These are phyloP conservation scores for Fomitiporia mediterranea DNA, from an alignment of 1,284 basidiomycete species.

Conservation along the genomic window DNA sequence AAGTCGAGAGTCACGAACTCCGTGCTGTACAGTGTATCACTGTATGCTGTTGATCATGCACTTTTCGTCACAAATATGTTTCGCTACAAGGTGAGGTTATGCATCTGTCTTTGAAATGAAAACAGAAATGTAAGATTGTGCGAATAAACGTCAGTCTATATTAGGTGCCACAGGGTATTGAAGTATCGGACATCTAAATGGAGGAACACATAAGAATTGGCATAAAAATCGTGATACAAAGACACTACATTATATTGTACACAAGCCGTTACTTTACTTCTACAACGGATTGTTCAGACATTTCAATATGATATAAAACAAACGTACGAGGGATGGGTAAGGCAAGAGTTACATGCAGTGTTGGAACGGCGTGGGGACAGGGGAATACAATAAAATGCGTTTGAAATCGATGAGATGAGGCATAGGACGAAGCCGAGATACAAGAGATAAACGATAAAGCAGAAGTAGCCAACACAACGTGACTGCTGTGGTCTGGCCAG, in stretches of 20 bases:
- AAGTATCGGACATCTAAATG: not conserved
- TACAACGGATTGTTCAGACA: not conserved
- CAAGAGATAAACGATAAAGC: not conserved
- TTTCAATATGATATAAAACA: not conserved
- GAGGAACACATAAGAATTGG: not conserved
- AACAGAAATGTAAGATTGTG: too few species aligned
- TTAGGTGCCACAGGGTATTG: too few species aligned
- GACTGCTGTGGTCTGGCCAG: not conserved
- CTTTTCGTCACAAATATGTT: too few species aligned
- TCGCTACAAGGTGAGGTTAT: too few species aligned
- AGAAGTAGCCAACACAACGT: not conserved
- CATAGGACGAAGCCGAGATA: not conserved
- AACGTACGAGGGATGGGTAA: not conserved
- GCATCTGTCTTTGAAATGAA: too few species aligned
- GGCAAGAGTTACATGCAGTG: constrained; percentile 1
- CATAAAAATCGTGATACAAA: constrained; percentile 2
- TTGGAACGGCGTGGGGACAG: not conserved
- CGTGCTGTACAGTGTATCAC: too few species aligned
- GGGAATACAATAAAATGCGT: not conserved
- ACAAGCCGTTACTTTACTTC: constrained; percentile 1
- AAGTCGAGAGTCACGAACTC: too few species aligned
- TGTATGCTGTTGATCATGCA: too few species aligned
- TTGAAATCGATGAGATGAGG: constrained; percentile 7
- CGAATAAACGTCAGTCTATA: too few species aligned
- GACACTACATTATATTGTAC: not conserved